phyloP scores from a whole-genome alignment of 2,329 filamentous ascomycete species.

The Cladophialophora chaetospira region DNA sequence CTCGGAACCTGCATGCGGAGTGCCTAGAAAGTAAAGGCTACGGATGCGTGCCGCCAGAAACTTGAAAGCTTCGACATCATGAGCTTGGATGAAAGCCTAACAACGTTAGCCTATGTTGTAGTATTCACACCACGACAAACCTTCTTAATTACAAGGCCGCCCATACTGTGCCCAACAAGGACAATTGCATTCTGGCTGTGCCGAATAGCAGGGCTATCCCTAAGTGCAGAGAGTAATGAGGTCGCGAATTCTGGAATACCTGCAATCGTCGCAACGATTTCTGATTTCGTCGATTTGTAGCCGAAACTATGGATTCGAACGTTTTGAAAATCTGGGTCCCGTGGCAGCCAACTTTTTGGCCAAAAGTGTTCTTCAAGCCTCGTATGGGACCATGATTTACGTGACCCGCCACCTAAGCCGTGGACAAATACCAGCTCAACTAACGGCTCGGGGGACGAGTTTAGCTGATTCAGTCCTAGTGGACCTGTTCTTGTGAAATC shows the following conservation, averaged over 20 bases:
- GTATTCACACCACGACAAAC: too few relatives aligned
- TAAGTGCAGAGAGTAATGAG: slow-evolving; percentile 4
- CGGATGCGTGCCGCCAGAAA: neutral
- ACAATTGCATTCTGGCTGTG: slow-evolving; percentile 13
- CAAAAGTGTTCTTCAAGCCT: neutral
- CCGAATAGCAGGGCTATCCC: too few relatives aligned
- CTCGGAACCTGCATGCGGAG: neutral
- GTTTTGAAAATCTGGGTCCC: neutral
- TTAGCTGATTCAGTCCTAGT: neutral
- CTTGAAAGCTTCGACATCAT: too few relatives aligned
- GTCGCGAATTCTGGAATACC: neutral
- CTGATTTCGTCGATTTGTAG: slow-evolving; percentile 1
- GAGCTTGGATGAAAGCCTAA: too few relatives aligned
- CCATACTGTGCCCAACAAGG: slow-evolving; percentile 32
- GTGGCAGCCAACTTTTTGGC: slow-evolving; percentile 3
- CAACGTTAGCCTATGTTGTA: too few relatives aligned
- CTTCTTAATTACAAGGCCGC: slow-evolving; percentile 38
- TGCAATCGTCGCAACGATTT: neutral
- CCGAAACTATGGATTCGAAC: slow-evolving; percentile 4
- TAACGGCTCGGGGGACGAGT: neutral
- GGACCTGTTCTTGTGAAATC: too few relatives aligned
- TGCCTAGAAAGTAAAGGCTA: neutral
- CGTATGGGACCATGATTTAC: neutral
- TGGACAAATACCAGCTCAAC: slow-evolving; percentile 9
- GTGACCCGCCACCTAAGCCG: neutral